Percentiles rank a stretch among this genome's conserved stretches.
Evolutionary conservation across 768 basidiomycete genomes (phyloP).

Genomic region (Pleurotus giganteus): DNA sequence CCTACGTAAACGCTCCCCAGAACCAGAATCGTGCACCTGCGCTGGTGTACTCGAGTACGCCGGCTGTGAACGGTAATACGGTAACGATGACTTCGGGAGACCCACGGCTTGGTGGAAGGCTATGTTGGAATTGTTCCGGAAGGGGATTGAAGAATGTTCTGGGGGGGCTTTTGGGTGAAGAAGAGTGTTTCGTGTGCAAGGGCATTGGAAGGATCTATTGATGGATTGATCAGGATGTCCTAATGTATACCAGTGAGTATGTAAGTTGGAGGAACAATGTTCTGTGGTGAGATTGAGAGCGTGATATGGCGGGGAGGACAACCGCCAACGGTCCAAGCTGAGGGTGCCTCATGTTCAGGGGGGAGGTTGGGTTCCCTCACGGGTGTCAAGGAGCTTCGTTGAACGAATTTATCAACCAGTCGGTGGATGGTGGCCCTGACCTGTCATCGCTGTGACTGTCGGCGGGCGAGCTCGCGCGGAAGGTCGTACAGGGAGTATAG

Average conservation of each 20-base stretch:
- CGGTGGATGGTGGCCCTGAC: no score
- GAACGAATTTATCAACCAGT: no score
- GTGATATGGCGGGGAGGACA: no score
- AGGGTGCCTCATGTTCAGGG: no score
- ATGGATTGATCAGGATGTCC: slow-evolving; percentile 11
- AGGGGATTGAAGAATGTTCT: slow-evolving; percentile 49
- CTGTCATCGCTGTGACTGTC: neutral
- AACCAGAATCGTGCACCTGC: neutral
- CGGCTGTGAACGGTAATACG: slow-evolving; percentile 35
- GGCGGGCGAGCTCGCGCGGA: neutral
- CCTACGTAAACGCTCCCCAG: slow-evolving; percentile 3
- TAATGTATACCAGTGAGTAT: neutral
- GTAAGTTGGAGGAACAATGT: neutral
- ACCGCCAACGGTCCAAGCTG: no score
- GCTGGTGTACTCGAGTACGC: slow-evolving; percentile 8
- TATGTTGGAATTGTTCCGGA: slow-evolving; percentile 69
- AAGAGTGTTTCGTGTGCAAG: slow-evolving; percentile 54
- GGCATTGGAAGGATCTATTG: slow-evolving; percentile 61
- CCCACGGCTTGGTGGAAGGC: slow-evolving; percentile 61
- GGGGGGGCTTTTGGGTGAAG: slow-evolving; percentile 43
- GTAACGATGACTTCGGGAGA: slow-evolving; percentile 63
- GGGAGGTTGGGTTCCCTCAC: no score
- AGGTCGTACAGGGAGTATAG: neutral
- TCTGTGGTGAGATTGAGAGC: neutral
- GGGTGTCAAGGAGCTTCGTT: no score